Evolutionary conservation across 768 basidiomycete species (phyloP).

Genomic region (Rhizopogon vinicolor): DNA sequence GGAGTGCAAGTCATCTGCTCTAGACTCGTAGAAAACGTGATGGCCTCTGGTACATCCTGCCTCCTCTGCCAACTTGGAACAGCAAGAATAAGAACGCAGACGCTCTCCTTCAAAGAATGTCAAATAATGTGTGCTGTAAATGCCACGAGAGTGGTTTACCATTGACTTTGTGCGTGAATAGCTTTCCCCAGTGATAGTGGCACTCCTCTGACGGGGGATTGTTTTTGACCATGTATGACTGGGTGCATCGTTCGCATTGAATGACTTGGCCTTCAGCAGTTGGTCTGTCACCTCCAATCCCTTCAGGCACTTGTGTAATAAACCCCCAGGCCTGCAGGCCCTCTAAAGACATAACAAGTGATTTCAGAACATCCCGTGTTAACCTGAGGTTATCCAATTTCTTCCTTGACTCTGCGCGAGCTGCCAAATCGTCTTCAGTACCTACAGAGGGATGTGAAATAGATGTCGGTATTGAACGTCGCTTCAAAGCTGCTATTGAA

Average conservation of each 20-base stretch:
- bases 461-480: conserved; percentile 49
- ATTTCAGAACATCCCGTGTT: conserved; percentile 47
- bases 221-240: conserved; percentile 63
- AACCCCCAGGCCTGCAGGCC: conserved; percentile 69
- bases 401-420: conserved; percentile 52
- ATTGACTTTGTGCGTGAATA: conserved; percentile 53
- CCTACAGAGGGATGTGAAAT: conserved; percentile 71
- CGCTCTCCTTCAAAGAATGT: conserved; percentile 50
- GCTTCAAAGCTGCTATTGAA: conserved; percentile 48
- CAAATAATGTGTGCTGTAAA: neutral
- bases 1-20: conserved; percentile 59
- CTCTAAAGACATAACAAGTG: conserved; percentile 52
- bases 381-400: conserved; percentile 49
- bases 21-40: conserved; percentile 88
- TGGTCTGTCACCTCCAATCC: conserved; percentile 59
- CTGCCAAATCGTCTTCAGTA: conserved; percentile 59
- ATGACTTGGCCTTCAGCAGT: conserved; percentile 54
- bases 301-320: conserved; percentile 61
- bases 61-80: conserved; percentile 54
- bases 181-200: conserved; percentile 79
- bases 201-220: conserved; percentile 60
- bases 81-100: conserved; percentile 72
- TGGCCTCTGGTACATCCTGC: conserved; percentile 73
- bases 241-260: conserved; percentile 78
- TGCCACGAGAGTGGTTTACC: conserved; percentile 35